These are phyloP conservation scores for Sporothrix globosa DNA, from an alignment of 2,329 filamentous ascomycete genomes.

Conservation along the genomic window DNA sequence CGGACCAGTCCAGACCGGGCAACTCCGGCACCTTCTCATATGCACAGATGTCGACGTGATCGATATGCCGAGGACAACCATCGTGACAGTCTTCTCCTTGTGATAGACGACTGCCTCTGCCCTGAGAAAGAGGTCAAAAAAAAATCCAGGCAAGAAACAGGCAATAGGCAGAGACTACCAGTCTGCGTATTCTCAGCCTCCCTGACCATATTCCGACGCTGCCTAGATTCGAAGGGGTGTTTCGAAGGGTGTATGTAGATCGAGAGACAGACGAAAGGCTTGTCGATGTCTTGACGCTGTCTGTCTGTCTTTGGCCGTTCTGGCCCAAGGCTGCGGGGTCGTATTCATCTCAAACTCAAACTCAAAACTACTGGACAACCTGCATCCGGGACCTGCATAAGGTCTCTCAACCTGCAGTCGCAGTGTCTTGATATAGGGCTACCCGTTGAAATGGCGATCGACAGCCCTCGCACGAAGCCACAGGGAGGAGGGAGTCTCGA, in stretches of 20 bases:
- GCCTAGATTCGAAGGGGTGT: slow-evolving; percentile 13
- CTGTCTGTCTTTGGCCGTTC: background rate
- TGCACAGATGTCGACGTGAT: slow-evolving; percentile 13
- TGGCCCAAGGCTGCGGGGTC: background rate
- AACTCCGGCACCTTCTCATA: background rate
- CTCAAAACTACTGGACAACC: background rate
- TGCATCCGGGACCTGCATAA: slow-evolving; percentile 19
- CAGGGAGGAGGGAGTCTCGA: slow-evolving; percentile 24
- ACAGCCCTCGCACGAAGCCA: slow-evolving; percentile 19
- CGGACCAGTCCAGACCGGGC: background rate
- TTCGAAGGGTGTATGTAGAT: background rate
- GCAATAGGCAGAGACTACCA: background rate
- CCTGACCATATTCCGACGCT: background rate
- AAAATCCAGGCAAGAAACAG: background rate
- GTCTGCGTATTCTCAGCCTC: background rate
- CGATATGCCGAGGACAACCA: slow-evolving; percentile 10
- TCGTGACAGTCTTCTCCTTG: background rate
- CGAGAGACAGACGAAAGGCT: background rate
- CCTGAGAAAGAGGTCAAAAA: background rate
- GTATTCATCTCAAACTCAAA: background rate
- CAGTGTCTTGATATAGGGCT: background rate
- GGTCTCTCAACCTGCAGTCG: background rate
- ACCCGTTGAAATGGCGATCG: slow-evolving; percentile 28
- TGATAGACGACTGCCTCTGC: background rate
- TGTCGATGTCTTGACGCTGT: background rate